Evolutionary conservation across 208 protist genomes (phyloP).

Genomic region (Angomonas ambiguus): DNA sequence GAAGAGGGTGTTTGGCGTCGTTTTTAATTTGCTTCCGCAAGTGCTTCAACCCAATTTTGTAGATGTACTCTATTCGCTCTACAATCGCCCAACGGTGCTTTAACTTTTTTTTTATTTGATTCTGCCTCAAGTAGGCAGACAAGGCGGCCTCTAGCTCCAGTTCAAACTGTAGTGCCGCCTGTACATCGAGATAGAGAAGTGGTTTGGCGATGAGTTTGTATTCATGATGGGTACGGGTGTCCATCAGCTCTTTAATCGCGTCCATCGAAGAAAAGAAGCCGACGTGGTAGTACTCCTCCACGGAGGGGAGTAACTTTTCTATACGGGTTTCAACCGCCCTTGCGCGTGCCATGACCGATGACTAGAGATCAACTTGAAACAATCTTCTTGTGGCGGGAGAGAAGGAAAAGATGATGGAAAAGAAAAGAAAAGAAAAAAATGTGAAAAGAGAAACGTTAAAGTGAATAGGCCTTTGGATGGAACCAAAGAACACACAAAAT

Average conservation of each 20-base stretch:
- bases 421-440: slow-evolving; percentile 2
- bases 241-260: slow-evolving; percentile 61
- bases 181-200: slow-evolving; percentile 79
- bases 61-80: slow-evolving; percentile 79
- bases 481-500: too few species aligned
- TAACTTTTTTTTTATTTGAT: slow-evolving; percentile 54
- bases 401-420: background rate
- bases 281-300: slow-evolving; percentile 84
- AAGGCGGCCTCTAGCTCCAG: slow-evolving; percentile 66
- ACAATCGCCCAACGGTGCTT: slow-evolving; percentile 77
- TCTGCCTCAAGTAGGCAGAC: slow-evolving; percentile 47
- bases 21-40: slow-evolving; percentile 44
- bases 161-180: slow-evolving; percentile 70
- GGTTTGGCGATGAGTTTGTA: slow-evolving; percentile 86
- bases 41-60: slow-evolving; percentile 76
- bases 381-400: background rate
- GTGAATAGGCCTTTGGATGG: too few species aligned
- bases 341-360: slow-evolving; percentile 60
- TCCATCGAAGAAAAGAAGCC: slow-evolving; percentile 63
- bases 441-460: background rate
- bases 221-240: slow-evolving; percentile 76
- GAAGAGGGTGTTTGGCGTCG: slow-evolving; percentile 15
- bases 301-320: slow-evolving; percentile 75
- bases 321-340: slow-evolving; percentile 84
- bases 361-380: background rate